Conservation (phyloP, 2,329 filamentous ascomycete genomes). For the Epichloe uncinata region DNA sequence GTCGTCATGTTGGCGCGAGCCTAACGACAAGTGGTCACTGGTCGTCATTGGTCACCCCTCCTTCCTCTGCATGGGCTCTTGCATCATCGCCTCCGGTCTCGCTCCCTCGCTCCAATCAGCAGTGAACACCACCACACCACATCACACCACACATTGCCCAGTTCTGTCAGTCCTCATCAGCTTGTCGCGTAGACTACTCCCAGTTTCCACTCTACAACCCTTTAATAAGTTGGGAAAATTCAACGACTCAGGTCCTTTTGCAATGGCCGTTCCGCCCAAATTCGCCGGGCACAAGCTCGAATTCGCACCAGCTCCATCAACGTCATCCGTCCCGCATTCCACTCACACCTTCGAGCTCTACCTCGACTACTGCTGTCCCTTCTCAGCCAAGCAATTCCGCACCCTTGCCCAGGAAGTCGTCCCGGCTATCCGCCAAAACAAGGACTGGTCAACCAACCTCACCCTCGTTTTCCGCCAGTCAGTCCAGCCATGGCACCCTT, state of each 20-base stretch:
- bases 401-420: constrained; percentile 56
- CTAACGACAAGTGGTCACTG: too few relatives aligned
- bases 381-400: constrained; percentile 56
- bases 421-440: constrained; percentile 49
- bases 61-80: too few relatives aligned
- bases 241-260: not conserved
- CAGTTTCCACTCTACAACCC: too few relatives aligned
- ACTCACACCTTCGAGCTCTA: constrained; percentile 52
- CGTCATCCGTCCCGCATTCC: constrained; percentile 26
- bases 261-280: constrained; percentile 71
- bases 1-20: too few relatives aligned
- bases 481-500: constrained; percentile 91
- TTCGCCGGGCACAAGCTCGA: constrained; percentile 59
- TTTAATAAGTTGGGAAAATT: too few relatives aligned
- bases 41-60: too few relatives aligned
- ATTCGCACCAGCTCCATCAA: constrained; percentile 26
- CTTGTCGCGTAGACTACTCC: too few relatives aligned
- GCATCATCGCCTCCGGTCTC: too few relatives aligned
- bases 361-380: constrained; percentile 85
- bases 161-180: too few relatives aligned
- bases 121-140: too few relatives aligned
- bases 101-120: too few relatives aligned
- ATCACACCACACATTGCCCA: too few relatives aligned
- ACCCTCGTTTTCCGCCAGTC: constrained; percentile 81
- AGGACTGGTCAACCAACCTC: constrained; percentile 41